Conservation (phyloP, 2,329 filamentous ascomycete species). For the Aspergillus arachidicola region DNA sequence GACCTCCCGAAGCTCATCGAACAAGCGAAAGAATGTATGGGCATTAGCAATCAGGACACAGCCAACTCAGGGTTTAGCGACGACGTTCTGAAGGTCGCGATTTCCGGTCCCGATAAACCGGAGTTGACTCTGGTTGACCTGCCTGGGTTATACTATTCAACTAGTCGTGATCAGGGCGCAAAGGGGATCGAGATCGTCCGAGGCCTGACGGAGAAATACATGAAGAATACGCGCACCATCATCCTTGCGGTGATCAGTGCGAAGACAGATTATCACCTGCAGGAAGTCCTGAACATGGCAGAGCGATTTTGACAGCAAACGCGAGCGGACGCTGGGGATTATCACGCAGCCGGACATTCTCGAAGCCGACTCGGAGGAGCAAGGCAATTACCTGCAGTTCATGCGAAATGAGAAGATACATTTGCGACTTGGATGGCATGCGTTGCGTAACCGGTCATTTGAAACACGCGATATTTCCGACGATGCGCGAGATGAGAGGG, state of each 20-base stretch:
- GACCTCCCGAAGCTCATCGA: slow-evolving; percentile 54
- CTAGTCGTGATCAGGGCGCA: slow-evolving; percentile 55
- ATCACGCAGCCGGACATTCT: slow-evolving; percentile 53
- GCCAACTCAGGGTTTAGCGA: slow-evolving; percentile 30
- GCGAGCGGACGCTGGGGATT: slow-evolving; percentile 46
- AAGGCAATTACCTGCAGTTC: slow-evolving; percentile 39
- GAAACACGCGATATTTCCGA: slow-evolving; percentile 33
- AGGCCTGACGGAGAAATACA: slow-evolving; percentile 55
- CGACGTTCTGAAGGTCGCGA: slow-evolving; percentile 61
- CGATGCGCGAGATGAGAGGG: slow-evolving; percentile 32
- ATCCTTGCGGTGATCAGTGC: slow-evolving; percentile 60
- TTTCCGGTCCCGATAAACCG: slow-evolving; percentile 61
- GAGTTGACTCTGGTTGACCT: slow-evolving; percentile 65
- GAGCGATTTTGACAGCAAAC: slow-evolving; percentile 35
- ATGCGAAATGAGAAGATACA: slow-evolving; percentile 45
- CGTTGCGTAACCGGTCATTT: slow-evolving; percentile 48
- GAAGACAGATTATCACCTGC: slow-evolving; percentile 56
- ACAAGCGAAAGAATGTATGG: slow-evolving; percentile 56
- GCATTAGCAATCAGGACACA: slow-evolving; percentile 34
- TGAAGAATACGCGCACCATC: slow-evolving; percentile 60
- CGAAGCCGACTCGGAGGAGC: slow-evolving; percentile 36
- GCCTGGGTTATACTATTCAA: slow-evolving; percentile 60
- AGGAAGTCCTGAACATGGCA: slow-evolving; percentile 57
- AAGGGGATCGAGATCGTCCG: slow-evolving; percentile 58
- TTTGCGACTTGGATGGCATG: slow-evolving; percentile 54